Evolutionary conservation across 305 asterid species (phyloP).

Genomic region (Lippia alba): DNA sequence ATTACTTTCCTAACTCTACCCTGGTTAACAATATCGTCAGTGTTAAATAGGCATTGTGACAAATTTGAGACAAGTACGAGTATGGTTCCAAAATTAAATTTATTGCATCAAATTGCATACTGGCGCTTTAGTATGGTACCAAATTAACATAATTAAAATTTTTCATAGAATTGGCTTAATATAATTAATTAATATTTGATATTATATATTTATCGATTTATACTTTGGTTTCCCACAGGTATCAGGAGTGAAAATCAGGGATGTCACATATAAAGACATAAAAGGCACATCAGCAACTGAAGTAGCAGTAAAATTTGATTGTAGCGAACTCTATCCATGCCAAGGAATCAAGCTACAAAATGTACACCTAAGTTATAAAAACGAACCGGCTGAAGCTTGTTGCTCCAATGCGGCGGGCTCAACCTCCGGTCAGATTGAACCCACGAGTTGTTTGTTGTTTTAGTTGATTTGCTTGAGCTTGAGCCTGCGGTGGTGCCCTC

Average conservation of each 20-base stretch:
- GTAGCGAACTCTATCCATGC: conserved; percentile 57
- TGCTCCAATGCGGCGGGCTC: conserved; percentile 54
- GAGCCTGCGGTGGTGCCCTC: no score
- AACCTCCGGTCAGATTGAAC: conserved; percentile 41
- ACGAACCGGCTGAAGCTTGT: conserved; percentile 33
- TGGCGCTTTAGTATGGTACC: no score
- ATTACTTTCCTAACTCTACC: no score
- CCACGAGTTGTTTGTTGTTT: conserved; percentile 53
- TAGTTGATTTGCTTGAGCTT: no score
- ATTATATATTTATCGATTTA: background rate
- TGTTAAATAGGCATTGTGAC: no score
- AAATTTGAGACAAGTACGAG: no score
- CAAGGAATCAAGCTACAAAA: conserved; percentile 40
- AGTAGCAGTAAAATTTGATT: conserved; percentile 55
- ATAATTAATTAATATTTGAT: background rate
- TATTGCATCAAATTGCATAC: no score
- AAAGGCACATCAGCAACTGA: conserved; percentile 64
- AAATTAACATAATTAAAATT: no score
- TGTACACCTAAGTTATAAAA: conserved; percentile 40
- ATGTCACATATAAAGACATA: conserved; percentile 49
- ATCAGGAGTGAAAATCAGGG: conserved; percentile 56
- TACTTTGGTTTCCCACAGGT: no score
- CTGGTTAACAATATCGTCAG: no score
- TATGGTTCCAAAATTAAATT: no score
- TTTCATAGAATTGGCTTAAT: no score